These are phyloP conservation scores for Candida piceae DNA, from an alignment of 805 yeast genomes.

Conservation along the genomic window DNA sequence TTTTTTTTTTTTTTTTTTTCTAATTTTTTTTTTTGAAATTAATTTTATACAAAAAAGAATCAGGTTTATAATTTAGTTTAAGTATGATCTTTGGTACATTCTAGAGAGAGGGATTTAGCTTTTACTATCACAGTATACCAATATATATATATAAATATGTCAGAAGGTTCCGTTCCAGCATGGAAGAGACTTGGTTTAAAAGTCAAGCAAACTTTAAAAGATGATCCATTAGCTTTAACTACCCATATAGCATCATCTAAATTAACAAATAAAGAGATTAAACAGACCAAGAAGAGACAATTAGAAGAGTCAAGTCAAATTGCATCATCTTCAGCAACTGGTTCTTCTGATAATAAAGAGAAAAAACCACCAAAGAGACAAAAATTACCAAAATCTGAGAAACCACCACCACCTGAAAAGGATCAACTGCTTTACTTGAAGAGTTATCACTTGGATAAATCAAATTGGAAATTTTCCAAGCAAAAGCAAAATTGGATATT, in stretches of 20 bases:
- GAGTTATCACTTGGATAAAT: constrained; percentile 50
- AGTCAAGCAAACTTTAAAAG: constrained; percentile 42
- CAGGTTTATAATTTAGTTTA: no score
- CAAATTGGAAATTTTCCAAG: constrained; percentile 77
- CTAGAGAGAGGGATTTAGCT: no score
- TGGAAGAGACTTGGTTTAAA: constrained; percentile 77
- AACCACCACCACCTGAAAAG: constrained; percentile 68
- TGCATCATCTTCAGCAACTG: no score
- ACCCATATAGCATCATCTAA: constrained; percentile 41
- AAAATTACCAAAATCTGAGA: constrained; percentile 63
- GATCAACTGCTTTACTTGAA: constrained; percentile 67
- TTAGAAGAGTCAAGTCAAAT: constrained; percentile 19
- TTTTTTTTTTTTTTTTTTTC: no score
- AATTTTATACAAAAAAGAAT: no score
- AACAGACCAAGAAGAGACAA: constrained; percentile 33
- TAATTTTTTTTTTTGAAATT: no score
- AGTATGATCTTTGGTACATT: no score
- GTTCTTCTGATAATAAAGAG: constrained; percentile 28
- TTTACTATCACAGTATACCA: no score
- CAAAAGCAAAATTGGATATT: constrained; percentile 85
- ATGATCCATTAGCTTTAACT: constrained; percentile 40
- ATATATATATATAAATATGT: constrained; percentile 1
- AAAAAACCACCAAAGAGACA: constrained; percentile 68
- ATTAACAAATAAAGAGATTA: constrained; percentile 38
- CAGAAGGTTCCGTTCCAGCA: constrained; percentile 52